Evolutionary conservation across 495 filamentous ascomycete genomes (phyloP).

Genomic region (Lasiosphaeria miniovina): DNA sequence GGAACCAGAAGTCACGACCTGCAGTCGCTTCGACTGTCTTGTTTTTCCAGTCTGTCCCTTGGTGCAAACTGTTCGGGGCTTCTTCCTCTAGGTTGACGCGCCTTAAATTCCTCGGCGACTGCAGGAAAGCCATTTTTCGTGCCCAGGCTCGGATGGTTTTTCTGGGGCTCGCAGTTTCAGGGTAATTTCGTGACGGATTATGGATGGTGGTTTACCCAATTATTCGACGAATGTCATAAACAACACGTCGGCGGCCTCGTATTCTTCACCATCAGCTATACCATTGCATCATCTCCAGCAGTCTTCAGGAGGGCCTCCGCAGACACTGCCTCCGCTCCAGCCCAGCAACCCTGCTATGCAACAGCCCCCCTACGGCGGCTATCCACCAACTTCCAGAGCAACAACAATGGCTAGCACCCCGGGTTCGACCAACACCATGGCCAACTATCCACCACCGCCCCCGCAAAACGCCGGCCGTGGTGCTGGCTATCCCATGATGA

Average conservation of each 20-base stretch:
- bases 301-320: constrained; percentile 51
- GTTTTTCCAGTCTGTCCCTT: constrained; percentile 19
- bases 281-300: constrained; percentile 50
- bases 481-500: constrained; percentile 45
- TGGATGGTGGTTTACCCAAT: constrained; percentile 36
- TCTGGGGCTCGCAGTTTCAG: constrained; percentile 21
- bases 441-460: constrained; percentile 58
- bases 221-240: constrained; percentile 38
- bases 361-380: constrained; percentile 56
- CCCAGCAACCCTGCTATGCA: constrained; percentile 59
- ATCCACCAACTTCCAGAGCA: constrained; percentile 61
- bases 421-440: constrained; percentile 57
- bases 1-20: neutral
- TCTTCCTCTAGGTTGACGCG: neutral
- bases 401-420: constrained; percentile 61
- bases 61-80: constrained; percentile 14
- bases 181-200: constrained; percentile 36
- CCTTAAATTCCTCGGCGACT: neutral
- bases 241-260: constrained; percentile 32
- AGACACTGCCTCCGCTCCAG: constrained; percentile 71
- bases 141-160: constrained; percentile 34
- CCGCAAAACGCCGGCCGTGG: constrained; percentile 54
- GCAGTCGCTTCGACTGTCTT: constrained; percentile 15
- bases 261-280: constrained; percentile 31
- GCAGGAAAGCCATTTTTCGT: constrained; percentile 23